A percentile compares a stretch with the other conserved stretches of the same genome.
phyloP scores from a whole-genome alignment of 257 asterid species.

The Ophiorrhiza pumila region DNA sequence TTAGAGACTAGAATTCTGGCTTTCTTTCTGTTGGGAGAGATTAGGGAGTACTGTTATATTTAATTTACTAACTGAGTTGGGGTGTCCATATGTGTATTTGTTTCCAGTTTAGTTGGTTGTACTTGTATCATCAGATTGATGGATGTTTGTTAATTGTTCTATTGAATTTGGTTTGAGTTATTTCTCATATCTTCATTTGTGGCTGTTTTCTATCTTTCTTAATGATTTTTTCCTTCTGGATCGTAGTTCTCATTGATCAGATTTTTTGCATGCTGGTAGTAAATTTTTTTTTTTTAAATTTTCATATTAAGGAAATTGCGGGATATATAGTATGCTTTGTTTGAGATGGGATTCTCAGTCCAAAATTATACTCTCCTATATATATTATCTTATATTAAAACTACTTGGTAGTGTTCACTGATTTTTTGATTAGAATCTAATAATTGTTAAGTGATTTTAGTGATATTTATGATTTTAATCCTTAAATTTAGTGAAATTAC shows the following conservation, averaged over 20 bases:
- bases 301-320: too few species aligned
- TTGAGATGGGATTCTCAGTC: too few species aligned
- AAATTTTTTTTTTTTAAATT: not conserved
- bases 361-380: too few species aligned
- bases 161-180: slow-evolving; percentile 10
- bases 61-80: slow-evolving; percentile 14
- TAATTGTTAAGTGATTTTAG: too few species aligned
- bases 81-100: slow-evolving; percentile 14
- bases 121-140: slow-evolving; percentile 2
- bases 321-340: too few species aligned
- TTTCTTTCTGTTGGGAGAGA: slow-evolving; percentile 8
- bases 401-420: too few species aligned
- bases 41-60: slow-evolving; percentile 2
- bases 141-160: slow-evolving; percentile 15
- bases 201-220: not conserved
- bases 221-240: not conserved
- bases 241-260: slow-evolving; percentile 4
- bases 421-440: too few species aligned
- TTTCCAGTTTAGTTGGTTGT: slow-evolving; percentile 9
- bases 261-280: too few species aligned
- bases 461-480: too few species aligned
- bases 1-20: slow-evolving; percentile 10
- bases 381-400: too few species aligned
- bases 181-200: slow-evolving; percentile 2
- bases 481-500: too few species aligned